Percentiles rank a stretch among this genome's conserved stretches.
Evolutionary conservation across 176 grass and related monocot genomes (phyloP).

Genomic region (Oryza punctata): DNA sequence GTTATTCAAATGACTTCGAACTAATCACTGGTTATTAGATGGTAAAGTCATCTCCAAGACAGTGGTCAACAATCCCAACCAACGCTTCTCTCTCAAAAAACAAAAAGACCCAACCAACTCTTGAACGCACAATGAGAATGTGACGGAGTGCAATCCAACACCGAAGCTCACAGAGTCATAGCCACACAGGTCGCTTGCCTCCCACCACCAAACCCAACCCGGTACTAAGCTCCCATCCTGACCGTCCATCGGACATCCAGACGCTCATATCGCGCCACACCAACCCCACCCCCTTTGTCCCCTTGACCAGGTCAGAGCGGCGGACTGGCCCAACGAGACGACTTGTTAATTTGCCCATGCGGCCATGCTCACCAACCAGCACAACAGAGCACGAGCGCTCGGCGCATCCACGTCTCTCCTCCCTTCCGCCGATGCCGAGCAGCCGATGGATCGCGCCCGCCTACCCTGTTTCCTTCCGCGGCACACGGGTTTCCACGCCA

Average conservation of each 20-base stretch:
- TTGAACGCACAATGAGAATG: background rate
- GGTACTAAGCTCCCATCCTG: background rate
- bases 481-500: constrained; percentile 31
- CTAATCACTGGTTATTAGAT: background rate
- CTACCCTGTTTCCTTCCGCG: constrained; percentile 2
- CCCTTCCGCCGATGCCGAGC: background rate
- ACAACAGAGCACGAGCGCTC: background rate
- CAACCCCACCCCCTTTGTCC: background rate
- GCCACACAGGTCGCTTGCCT: too few species aligned
- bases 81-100: too few species aligned
- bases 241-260: background rate
- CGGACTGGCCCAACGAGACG: background rate
- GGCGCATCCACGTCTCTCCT: background rate
- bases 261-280: background rate
- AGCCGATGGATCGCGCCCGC: background rate
- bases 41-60: background rate
- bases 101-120: background rate
- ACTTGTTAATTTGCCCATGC: background rate
- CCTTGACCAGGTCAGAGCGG: background rate
- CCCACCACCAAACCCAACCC: background rate
- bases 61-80: background rate
- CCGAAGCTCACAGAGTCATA: background rate
- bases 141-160: background rate
- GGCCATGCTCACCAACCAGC: background rate
- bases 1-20: background rate